Conservation (phyloP, 164 flowering plant species). For the Aristolochia contorta region DNA sequence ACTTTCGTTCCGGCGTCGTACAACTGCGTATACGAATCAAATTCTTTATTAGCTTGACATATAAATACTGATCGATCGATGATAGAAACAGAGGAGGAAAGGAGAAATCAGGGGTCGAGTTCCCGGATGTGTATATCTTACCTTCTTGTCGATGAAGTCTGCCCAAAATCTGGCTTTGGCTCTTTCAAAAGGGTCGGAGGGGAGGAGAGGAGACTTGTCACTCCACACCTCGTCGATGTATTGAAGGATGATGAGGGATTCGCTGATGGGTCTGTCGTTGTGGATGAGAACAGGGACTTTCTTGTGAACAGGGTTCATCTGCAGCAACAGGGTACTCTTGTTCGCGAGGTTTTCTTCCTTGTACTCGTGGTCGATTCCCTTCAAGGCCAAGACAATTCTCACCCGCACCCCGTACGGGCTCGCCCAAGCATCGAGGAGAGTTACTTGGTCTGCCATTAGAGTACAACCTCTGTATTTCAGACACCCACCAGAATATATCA, state of each 20-base stretch:
- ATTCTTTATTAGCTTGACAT: too few relatives aligned
- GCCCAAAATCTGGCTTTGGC: conserved; percentile 18
- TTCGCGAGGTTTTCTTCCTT: conserved; percentile 10
- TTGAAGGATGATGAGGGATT: conserved; percentile 15
- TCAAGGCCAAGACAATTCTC: conserved; percentile 23
- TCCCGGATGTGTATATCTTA: too few relatives aligned
- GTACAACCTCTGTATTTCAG: too few relatives aligned
- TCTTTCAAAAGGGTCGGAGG: conserved; percentile 8
- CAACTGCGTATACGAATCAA: too few relatives aligned
- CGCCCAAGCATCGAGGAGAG: conserved; percentile 17
- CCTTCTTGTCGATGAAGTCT: conserved; percentile 15
- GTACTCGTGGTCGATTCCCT: conserved; percentile 23
- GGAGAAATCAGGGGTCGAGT: too few relatives aligned
- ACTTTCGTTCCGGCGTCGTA: not conserved
- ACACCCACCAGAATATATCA: too few relatives aligned
- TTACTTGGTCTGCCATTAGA: conserved; percentile 19
- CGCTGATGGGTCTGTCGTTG: conserved; percentile 12
- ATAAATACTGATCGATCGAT: not conserved
- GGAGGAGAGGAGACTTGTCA: conserved; percentile 10
- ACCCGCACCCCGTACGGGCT: conserved; percentile 29
- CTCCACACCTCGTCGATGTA: conserved; percentile 19
- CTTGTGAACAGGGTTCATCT: conserved; percentile 15
- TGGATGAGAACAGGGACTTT: conserved; percentile 18
- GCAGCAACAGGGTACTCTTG: conserved; percentile 11
- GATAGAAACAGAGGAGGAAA: too few relatives aligned